Conservation (phyloP, 805 yeast genomes). For the Jamesozyma rosinii region DNA sequence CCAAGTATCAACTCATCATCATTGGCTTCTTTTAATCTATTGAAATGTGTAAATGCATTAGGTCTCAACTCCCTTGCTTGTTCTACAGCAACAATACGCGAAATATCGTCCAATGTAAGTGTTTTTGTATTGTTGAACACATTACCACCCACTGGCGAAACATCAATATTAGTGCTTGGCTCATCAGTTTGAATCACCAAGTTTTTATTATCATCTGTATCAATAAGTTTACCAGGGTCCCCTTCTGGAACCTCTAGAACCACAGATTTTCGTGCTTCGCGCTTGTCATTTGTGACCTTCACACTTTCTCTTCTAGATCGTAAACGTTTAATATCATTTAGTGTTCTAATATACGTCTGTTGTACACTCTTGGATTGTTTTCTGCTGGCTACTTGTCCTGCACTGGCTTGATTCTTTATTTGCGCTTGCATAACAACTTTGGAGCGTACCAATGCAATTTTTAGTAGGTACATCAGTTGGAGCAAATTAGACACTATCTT, state of each 20-base stretch:
- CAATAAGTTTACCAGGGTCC: slow-evolving; percentile 11
- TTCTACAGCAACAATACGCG: slow-evolving; percentile 93
- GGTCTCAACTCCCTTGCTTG: slow-evolving; percentile 91
- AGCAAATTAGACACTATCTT: slow-evolving; percentile 53
- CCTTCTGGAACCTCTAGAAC: slow-evolving; percentile 45
- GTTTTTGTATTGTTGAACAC: slow-evolving; percentile 73
- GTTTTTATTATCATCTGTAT: slow-evolving; percentile 17
- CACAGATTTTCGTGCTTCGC: slow-evolving; percentile 56
- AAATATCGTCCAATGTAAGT: slow-evolving; percentile 89
- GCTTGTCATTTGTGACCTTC: slow-evolving; percentile 41
- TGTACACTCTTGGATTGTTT: slow-evolving; percentile 26
- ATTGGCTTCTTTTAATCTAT: slow-evolving; percentile 29
- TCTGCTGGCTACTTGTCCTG: slow-evolving; percentile 5
- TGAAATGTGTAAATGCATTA: slow-evolving; percentile 80
- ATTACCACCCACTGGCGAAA: slow-evolving; percentile 11
- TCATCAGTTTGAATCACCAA: slow-evolving; percentile 11
- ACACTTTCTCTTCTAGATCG: slow-evolving; percentile 62
- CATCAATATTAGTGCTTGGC: not conserved
- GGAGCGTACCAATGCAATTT: slow-evolving; percentile 75
- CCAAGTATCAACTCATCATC: slow-evolving; percentile 15
- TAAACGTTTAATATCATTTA: slow-evolving; percentile 67
- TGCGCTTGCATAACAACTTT: slow-evolving; percentile 47
- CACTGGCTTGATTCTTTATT: slow-evolving; percentile 13
- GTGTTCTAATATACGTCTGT: slow-evolving; percentile 56
- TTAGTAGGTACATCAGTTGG: slow-evolving; percentile 68